Conservation (phyloP, 2,329 filamentous ascomycete genomes). For the Colletotrichum chlorophyti region DNA sequence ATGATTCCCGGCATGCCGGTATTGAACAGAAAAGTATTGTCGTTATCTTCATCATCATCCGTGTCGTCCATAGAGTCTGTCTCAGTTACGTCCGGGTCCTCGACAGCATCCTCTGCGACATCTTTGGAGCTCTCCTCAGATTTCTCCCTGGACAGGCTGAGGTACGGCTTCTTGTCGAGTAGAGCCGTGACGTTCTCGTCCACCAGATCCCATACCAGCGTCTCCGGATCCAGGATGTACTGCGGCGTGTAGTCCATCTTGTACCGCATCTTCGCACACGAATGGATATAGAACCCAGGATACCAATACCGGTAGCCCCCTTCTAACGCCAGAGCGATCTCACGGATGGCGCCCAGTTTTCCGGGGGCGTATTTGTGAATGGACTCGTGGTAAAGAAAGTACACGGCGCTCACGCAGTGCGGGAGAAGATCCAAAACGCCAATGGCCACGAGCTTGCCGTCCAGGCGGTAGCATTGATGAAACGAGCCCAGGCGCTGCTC, state of each 20-base stretch:
- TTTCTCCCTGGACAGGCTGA: conserved; percentile 49
- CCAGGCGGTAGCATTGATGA: conserved; percentile 82
- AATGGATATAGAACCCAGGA: conserved; percentile 82
- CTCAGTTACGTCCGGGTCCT: not conserved
- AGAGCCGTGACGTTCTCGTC: conserved; percentile 56
- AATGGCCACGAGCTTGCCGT: conserved; percentile 77
- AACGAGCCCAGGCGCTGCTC: conserved; percentile 72
- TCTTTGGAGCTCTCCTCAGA: conserved; percentile 32
- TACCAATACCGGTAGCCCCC: conserved; percentile 79
- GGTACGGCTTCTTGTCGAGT: conserved; percentile 63
- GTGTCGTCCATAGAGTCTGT: conserved; percentile 21
- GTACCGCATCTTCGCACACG: conserved; percentile 83
- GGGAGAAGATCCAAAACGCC: conserved; percentile 80
- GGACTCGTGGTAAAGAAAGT: conserved; percentile 82
- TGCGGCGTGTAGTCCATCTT: conserved; percentile 82
- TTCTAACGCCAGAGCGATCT: conserved; percentile 75
- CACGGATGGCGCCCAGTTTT: conserved; percentile 76
- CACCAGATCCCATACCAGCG: conserved; percentile 66
- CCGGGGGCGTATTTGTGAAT: conserved; percentile 74
- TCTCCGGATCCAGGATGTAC: conserved; percentile 74
- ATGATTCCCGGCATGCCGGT: conserved; percentile 73
- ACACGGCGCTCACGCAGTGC: conserved; percentile 79
- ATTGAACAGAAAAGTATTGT: conserved; percentile 55
- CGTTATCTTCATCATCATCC: conserved; percentile 16
- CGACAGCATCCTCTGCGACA: not conserved